These are phyloP conservation scores for Rhizopogon sp. DNA, from an alignment of 768 basidiomycete genomes.

Conservation along the genomic window DNA sequence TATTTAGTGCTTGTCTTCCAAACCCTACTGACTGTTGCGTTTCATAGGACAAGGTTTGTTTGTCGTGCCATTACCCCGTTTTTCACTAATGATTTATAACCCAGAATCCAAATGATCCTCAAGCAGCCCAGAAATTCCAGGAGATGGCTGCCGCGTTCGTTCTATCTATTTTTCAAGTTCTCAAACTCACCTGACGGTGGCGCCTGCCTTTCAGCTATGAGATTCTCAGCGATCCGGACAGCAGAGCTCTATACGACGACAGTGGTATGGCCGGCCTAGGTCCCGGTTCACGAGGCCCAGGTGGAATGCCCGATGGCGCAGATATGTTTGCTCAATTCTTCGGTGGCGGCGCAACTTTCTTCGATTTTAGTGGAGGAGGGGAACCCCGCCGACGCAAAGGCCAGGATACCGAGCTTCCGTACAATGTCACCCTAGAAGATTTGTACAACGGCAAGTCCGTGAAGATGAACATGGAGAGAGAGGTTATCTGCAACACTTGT, in stretches of 20 bases:
- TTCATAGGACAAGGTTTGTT: slow-evolving; percentile 61
- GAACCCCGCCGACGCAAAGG: slow-evolving; percentile 50
- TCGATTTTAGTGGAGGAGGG: slow-evolving; percentile 62
- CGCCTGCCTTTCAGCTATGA: slow-evolving; percentile 56
- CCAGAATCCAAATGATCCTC: slow-evolving; percentile 86
- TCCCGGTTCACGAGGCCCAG: slow-evolving; percentile 37
- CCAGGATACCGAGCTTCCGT: slow-evolving; percentile 69
- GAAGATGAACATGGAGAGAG: slow-evolving; percentile 86
- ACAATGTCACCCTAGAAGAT: slow-evolving; percentile 88
- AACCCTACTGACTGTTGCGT: slow-evolving; percentile 1
- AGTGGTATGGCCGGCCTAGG: slow-evolving; percentile 70
- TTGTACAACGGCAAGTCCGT: slow-evolving; percentile 88
- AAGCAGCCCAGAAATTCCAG: slow-evolving; percentile 80
- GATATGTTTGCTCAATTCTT: slow-evolving; percentile 81
- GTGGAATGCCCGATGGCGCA: slow-evolving; percentile 44
- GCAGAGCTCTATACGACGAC: slow-evolving; percentile 67
- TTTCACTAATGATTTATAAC: not conserved
- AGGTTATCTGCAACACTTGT: slow-evolving; percentile 72
- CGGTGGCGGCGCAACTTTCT: slow-evolving; percentile 49
- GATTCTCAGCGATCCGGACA: slow-evolving; percentile 65
- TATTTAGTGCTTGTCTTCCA: not conserved
- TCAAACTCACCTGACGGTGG: slow-evolving; percentile 5
- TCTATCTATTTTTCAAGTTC: not conserved
- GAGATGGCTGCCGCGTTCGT: slow-evolving; percentile 85
- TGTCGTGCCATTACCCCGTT: not conserved